A percentile compares a stretch with the other conserved stretches of the same genome.
Conservation (phyloP, 176 grass and related monocot genomes). For the Oryza glumipatula region DNA sequence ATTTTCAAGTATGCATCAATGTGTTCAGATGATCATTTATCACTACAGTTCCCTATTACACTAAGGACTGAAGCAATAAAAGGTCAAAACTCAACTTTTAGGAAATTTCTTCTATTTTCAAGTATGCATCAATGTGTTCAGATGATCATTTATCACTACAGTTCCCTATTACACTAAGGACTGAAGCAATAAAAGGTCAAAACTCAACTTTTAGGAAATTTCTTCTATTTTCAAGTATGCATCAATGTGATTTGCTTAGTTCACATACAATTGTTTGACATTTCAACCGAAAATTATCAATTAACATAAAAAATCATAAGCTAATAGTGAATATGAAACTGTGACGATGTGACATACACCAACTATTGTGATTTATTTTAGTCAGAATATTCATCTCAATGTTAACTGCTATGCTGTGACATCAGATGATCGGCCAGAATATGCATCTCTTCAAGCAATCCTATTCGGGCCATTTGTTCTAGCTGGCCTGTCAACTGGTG, state of each 20-base stretch:
- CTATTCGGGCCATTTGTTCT: conserved; percentile 90
- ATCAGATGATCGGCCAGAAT: conserved; percentile 81
- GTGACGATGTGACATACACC: background rate
- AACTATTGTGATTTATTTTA: conserved; percentile 17
- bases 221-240: background rate
- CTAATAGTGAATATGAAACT: background rate
- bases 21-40: conserved; percentile 58
- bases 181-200: conserved; percentile 79
- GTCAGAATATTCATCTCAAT: background rate
- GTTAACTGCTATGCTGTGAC: conserved; percentile 25
- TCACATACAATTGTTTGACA: background rate
- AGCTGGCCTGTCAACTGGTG: conserved; percentile 63
- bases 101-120: background rate
- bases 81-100: conserved; percentile 47
- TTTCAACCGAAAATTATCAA: background rate
- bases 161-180: conserved; percentile 58
- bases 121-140: conserved; percentile 9
- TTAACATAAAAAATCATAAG: conserved; percentile 19
- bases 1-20: background rate
- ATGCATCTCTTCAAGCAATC: conserved; percentile 74
- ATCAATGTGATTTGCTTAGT: background rate
- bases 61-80: conserved; percentile 73
- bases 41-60: conserved; percentile 58
- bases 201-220: conserved; percentile 18
- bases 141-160: conserved; percentile 62